Evolutionary conservation across 306 rosid species (phyloP), one percentile per base, ranked within the genome.

Genomic region (Cucumis cinereus): DNA sequence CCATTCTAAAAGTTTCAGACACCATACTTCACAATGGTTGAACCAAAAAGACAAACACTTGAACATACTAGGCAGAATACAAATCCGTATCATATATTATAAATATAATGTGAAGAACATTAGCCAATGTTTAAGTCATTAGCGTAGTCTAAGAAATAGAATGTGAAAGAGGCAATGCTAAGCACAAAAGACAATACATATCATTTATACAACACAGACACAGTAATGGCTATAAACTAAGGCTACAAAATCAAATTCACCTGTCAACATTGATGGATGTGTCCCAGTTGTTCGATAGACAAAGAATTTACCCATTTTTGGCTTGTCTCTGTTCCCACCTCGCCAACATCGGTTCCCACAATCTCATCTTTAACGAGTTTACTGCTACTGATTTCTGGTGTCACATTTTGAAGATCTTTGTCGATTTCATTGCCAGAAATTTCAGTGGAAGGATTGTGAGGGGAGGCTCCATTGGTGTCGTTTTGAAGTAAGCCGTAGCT

Each of bases 401-500:
- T 72, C 26, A 14, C 28, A 49, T 4, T 30, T 14, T 36, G 16
- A 74, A 20, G 28, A 40, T 22, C 78, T 57, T 57, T 22, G 19
- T 40, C 38, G 40, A 56, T 35, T 22, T 59, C 68, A 1, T 5
- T 67, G 73, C 73, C 30, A 63, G 24, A 33, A 12, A 30, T 17
- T 68, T 68, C 43, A 15, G 28, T 59, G 47, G 58, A 30, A 24
- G 56, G 26, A 26, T 43, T 41, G 6, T 76, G 53, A 45, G 52
- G 52, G 69, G 23, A 49, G 71, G 24, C 79, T 1, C 35, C n/a
- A 26, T n/a, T 75, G 70, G 35, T 58, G 17, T 60, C 59, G 0
- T 56, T 40, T 69, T 80, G 50, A 23, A 41, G 10, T 56, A 75
- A 54, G 26, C 83, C 83, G 41, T 74, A 75, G 79, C 76, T 75